phyloP scores from a whole-genome alignment of 768 basidiomycete species.

The Amanita subjunquillea region DNA sequence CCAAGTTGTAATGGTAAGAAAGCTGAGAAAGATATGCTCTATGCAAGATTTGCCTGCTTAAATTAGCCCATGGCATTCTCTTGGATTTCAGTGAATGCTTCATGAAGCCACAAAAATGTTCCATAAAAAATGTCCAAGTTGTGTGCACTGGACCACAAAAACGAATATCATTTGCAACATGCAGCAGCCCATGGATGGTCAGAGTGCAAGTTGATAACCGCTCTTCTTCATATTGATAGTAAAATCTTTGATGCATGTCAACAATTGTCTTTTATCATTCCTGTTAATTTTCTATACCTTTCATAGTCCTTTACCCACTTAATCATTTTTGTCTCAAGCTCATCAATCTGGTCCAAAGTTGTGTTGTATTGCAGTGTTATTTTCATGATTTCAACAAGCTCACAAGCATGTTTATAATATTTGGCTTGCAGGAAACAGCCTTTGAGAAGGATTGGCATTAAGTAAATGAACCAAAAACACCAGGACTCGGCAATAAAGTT shows the following conservation, averaged over 20 bases:
- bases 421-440: not conserved
- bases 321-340: too few relatives aligned
- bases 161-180: too few relatives aligned
- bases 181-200: too few relatives aligned
- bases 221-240: too few relatives aligned
- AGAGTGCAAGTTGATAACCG: too few relatives aligned
- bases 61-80: conserved; percentile 13
- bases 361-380: not conserved
- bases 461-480: conserved; percentile 17
- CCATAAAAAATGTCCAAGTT: conserved; percentile 26
- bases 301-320: too few relatives aligned
- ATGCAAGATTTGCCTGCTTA: conserved; percentile 10
- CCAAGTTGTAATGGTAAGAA: too few relatives aligned
- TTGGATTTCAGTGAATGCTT: conserved; percentile 12
- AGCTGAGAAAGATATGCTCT: too few relatives aligned
- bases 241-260: too few relatives aligned
- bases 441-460: conserved; percentile 15
- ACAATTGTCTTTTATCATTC: too few relatives aligned
- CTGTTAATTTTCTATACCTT: too few relatives aligned
- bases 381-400: not conserved
- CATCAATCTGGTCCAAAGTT: conserved; percentile 8
- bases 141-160: too few relatives aligned
- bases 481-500: conserved; percentile 19
- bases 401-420: not conserved
- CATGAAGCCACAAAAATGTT: conserved; percentile 21